Conservation (phyloP, 768 basidiomycete genomes). For the Lactarius vividus region DNA sequence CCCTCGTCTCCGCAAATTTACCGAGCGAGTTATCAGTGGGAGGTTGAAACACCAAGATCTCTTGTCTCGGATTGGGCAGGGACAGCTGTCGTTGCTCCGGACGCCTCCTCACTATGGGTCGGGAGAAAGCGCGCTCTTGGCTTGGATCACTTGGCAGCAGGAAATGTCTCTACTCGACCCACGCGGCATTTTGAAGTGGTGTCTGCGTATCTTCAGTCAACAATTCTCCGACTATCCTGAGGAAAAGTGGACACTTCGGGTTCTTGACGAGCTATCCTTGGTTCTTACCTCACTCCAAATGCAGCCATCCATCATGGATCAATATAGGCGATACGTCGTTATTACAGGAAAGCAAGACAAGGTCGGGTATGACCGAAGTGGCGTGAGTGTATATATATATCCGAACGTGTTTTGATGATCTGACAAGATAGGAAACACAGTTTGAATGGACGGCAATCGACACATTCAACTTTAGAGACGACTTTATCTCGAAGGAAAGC, state of each 20-base stretch:
- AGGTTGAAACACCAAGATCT: slow-evolving; percentile 31
- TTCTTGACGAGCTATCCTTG: slow-evolving; percentile 45
- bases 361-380: slow-evolving; percentile 35
- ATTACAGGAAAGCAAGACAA: slow-evolving; percentile 43
- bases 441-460: slow-evolving; percentile 50
- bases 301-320: slow-evolving; percentile 60
- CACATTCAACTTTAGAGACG: slow-evolving; percentile 59
- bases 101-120: slow-evolving; percentile 43
- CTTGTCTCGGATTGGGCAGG: slow-evolving; percentile 52
- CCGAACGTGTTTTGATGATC: slow-evolving; percentile 14
- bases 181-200: slow-evolving; percentile 45
- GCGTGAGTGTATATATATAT: slow-evolving; percentile 42
- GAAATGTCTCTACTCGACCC: slow-evolving; percentile 31
- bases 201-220: slow-evolving; percentile 41
- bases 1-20: neutral
- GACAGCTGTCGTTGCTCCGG: slow-evolving; percentile 51
- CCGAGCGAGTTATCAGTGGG: slow-evolving; percentile 26
- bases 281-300: slow-evolving; percentile 43
- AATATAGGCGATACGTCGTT: slow-evolving; percentile 65
- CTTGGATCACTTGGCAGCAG: slow-evolving; percentile 22
- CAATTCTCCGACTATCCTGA: slow-evolving; percentile 38
- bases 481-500: slow-evolving; percentile 40
- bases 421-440: slow-evolving; percentile 35
- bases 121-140: neutral
- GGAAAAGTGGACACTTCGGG: slow-evolving; percentile 36